These are phyloP conservation scores for Talaromyces albobiverticillius DNA, from an alignment of 2,329 filamentous ascomycete species.

Conservation along the genomic window DNA sequence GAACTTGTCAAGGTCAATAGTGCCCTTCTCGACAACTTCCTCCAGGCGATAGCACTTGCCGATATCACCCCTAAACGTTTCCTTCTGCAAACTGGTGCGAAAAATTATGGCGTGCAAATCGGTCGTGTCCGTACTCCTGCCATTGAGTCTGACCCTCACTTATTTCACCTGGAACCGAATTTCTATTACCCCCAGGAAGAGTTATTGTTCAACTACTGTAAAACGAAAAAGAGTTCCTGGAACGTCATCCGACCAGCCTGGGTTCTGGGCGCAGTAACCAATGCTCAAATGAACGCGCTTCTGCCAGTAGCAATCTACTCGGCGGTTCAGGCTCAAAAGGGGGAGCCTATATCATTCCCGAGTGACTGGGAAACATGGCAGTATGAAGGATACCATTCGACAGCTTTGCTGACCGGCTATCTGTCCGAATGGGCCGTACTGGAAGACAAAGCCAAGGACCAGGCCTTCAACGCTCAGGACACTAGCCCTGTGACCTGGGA, in stretches of 20 bases:
- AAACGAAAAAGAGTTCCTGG: conserved; percentile 20
- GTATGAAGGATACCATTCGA: conserved; percentile 18
- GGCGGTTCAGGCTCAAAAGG: conserved; percentile 21
- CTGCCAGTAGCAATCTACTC: conserved; percentile 23
- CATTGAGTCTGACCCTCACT: conserved; percentile 23
- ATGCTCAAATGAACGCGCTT: conserved; percentile 25
- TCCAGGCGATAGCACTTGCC: conserved; percentile 44
- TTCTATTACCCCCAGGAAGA: conserved; percentile 30
- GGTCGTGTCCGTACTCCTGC: conserved; percentile 23
- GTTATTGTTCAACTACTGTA: conserved; percentile 21
- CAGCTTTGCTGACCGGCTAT: conserved; percentile 23
- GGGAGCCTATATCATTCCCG: conserved; percentile 20
- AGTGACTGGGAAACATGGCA: conserved; percentile 21
- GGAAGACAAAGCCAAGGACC: conserved; percentile 20
- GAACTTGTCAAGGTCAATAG: conserved; percentile 50
- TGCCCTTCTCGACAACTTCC: conserved; percentile 49
- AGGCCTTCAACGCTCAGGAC: conserved; percentile 29
- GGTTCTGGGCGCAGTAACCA: conserved; percentile 25
- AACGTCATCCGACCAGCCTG: conserved; percentile 24
- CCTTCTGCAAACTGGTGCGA: conserved; percentile 43
- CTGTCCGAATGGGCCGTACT: conserved; percentile 29
- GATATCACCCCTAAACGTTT: conserved; percentile 47
- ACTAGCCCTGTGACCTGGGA: conserved; percentile 23
- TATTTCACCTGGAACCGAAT: conserved; percentile 22
- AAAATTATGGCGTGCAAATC: conserved; percentile 24